Evolutionary conservation across 345 rosid genomes (phyloP), one percentile per base, ranked within the genome.

Genomic region (Aethionema arabicum): DNA sequence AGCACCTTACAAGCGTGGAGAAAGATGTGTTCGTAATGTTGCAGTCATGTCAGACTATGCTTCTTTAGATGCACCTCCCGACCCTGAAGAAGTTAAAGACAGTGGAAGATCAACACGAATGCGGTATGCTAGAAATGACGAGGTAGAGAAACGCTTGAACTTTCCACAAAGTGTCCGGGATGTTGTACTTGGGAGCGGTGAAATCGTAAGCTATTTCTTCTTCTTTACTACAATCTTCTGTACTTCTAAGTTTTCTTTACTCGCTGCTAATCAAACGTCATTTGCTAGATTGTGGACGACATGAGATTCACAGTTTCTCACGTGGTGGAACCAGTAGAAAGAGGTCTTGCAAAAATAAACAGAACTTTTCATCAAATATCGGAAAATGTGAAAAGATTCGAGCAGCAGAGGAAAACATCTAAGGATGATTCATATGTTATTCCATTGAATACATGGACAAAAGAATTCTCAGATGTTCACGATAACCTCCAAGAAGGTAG

Each of bases 261-360:
- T 63, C 4, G 42, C 59, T 38, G 42, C 52, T 51, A 36, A 49
- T 9, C 3, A 29, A 3, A 71, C 32, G 59, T 40, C 42, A n/a
- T 56, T 38, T 38, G 51, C 44, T 77, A 92, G 98, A 93, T 93
- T 68, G 97, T 76, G 44, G 99, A 90, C 66, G 99, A 93, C 80
- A 90, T 93, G 99, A 93, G 87, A 80, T 93, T 85, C 70, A 93
- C 99, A 12, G 96, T 93, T 5, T 93, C 97, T 0, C 99, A 93
- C 13, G 96, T 93, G 52, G 99, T 93, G 38, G 96, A 93, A 66
- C 99, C 99, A 7, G 99, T 90, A 6, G 97, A 93, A 69, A 87
- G 96, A 74, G 99, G 99, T 55, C 77, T 93, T 59, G 91, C 97
- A 14, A 87, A 79, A 74, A 84, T 93, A 52, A 93, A 93, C 52